Percentiles rank a stretch among this genome's conserved stretches.
Conservation (phyloP, 306 rosid species). For the Potentilla sterilis region DNA sequence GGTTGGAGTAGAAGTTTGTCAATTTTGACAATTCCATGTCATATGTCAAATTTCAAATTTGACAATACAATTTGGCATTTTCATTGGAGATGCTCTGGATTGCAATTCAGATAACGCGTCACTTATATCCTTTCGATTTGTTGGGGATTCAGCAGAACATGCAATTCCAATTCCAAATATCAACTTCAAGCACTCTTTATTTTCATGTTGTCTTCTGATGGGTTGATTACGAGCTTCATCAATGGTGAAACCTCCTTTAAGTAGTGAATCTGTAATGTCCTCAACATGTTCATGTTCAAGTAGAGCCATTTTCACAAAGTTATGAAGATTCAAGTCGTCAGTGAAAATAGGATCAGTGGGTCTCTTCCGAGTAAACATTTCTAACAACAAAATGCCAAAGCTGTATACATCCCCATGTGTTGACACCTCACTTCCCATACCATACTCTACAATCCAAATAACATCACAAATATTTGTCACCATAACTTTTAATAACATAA, state of each 20-base stretch:
- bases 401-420: no score
- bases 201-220: background rate
- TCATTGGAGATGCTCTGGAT: background rate
- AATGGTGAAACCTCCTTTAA: background rate
- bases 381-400: no score
- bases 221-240: background rate
- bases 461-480: no score
- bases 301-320: background rate
- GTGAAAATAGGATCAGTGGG: no score
- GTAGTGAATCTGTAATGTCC: background rate
- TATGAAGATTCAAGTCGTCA: background rate
- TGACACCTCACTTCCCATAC: background rate
- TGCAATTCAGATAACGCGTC: background rate
- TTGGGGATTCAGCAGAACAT: background rate
- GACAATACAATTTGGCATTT: no score
- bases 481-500: no score
- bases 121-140: background rate
- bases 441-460: background rate
- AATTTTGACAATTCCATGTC: no score
- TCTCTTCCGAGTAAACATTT: no score
- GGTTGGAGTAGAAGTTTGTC: no score
- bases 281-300: background rate
- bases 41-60: no score
- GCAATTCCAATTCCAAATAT: no score
- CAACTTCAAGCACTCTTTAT: background rate